These are phyloP conservation scores for Xylaria multiplex DNA, from an alignment of 2,329 filamentous ascomycete genomes.

Conservation along the genomic window DNA sequence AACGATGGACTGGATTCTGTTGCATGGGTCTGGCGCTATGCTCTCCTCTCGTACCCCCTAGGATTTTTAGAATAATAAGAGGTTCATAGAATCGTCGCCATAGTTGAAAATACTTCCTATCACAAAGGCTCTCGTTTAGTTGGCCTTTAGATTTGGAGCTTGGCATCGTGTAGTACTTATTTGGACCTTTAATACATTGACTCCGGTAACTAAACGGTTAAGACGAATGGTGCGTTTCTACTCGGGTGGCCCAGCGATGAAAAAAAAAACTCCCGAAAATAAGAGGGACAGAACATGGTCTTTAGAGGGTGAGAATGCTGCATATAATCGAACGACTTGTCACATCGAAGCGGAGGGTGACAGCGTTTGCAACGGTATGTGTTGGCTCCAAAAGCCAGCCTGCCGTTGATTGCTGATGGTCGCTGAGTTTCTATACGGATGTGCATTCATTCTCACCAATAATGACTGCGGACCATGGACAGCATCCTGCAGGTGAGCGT, in stretches of 20 bases:
- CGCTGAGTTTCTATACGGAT: neutral
- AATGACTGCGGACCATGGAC: neutral
- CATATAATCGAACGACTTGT: conserved; percentile 10
- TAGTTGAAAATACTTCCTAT: conserved; percentile 27
- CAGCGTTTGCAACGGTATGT: conserved; percentile 15
- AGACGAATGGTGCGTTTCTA: neutral
- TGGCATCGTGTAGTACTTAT: conserved; percentile 2
- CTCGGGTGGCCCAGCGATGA: neutral
- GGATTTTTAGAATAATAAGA: conserved; percentile 48
- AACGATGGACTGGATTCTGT: conserved; percentile 38
- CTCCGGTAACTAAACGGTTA: neutral
- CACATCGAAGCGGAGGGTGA: conserved; percentile 3
- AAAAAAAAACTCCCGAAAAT: neutral
- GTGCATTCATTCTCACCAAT: conserved; percentile 13
- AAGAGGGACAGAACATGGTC: neutral
- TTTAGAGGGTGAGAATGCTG: neutral
- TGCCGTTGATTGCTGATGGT: conserved; percentile 1
- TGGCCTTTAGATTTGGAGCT: conserved; percentile 7
- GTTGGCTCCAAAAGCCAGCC: conserved; percentile 24
- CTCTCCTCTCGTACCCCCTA: conserved; percentile 50
- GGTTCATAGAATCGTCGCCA: conserved; percentile 53
- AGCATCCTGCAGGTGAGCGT: conserved; percentile 12
- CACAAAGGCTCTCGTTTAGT: neutral
- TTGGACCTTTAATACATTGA: neutral
- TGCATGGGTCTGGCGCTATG: conserved; percentile 37